Base-by-base conservation (phyloP, 1,139 yeast species). In the Wickerhamomyces sp. region DNA sequence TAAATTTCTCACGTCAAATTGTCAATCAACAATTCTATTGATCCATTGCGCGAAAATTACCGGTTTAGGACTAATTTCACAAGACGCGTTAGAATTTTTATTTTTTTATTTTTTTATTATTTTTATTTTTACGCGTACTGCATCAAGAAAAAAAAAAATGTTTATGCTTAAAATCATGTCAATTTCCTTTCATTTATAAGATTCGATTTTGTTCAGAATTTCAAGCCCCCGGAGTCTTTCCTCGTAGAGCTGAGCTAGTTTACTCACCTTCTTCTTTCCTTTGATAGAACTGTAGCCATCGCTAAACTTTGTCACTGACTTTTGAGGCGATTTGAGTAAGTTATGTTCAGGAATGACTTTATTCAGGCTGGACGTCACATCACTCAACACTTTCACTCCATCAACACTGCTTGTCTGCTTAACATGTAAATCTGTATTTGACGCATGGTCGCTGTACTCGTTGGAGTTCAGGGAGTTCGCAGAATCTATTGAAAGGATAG, bases 241-340 rank as follows among this genome's bases (percentile, higher is more conserved):
- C 31, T 54, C 58, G 29, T 54, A 54, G 13, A 54, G 36, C 33
- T 48, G 45, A 1, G 57, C 58, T 30, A 54, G 37, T 18, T 43
- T 50, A 9, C 37, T 48, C n/a, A 53, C 57, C 33, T 54, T 54
- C 38, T 43, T 45, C 29, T 52, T 43, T 2, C 58, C 58, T 31
- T 51, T 42, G 14, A 54, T 49, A 0, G 55, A 42, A 12, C 49
- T 44, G 28, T 54, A 54, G 1, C 56, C 55, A 8, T 52, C 56
- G 22, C 55, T 48, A 17, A 54, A 54, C 38, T 50, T 52, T 7
- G 45, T 16, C n/a, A 35, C 12, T 17, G 34, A 19, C 33, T 37
- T 31, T 36, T 38, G 25, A 21, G 31, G 22, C 20, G 41, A 45
- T 19, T 35, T 39, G 19, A 33, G 7, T 4, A 16, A 20, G 8